phyloP scores from a whole-genome alignment of 176 grass and related monocot genomes.

The Rhynchospora tenuis region DNA sequence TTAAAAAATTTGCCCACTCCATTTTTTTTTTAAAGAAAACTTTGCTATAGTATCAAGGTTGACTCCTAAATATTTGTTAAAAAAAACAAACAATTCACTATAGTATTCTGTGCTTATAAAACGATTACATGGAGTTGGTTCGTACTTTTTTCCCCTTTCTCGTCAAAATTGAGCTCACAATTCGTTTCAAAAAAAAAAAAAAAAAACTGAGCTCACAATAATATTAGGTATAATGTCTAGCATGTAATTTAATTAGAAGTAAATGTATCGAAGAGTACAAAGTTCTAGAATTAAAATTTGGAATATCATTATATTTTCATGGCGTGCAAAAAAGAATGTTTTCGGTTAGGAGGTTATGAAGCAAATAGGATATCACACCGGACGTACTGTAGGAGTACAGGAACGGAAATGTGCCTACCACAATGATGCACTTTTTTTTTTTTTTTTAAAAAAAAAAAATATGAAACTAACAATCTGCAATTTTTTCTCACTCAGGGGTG shows the following conservation, averaged over 20 bases:
- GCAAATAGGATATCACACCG: background rate
- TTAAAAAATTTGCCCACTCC: background rate
- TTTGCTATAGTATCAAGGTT: background rate
- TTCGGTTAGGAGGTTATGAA: background rate
- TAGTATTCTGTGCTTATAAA: too few relatives aligned
- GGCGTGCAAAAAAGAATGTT: background rate
- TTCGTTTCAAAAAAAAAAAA: too few relatives aligned
- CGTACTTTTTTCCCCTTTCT: background rate
- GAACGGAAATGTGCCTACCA: background rate
- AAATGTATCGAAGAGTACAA: background rate
- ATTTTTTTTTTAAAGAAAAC: background rate
- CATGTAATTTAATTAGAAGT: background rate
- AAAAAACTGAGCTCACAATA: background rate
- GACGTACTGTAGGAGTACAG: background rate
- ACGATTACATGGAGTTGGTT: too few relatives aligned
- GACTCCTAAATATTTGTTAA: too few relatives aligned
- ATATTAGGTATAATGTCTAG: background rate
- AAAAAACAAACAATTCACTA: too few relatives aligned
- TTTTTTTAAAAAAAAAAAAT: background rate
- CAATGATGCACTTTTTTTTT: background rate
- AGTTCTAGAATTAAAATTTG: background rate
- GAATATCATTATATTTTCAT: background rate
- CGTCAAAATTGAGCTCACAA: background rate
- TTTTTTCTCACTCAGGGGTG: conserved; percentile 42
- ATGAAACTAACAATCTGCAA: background rate